Conservation (phyloP, 73 alveolate species). For the Blepharisma stoltei region DNA sequence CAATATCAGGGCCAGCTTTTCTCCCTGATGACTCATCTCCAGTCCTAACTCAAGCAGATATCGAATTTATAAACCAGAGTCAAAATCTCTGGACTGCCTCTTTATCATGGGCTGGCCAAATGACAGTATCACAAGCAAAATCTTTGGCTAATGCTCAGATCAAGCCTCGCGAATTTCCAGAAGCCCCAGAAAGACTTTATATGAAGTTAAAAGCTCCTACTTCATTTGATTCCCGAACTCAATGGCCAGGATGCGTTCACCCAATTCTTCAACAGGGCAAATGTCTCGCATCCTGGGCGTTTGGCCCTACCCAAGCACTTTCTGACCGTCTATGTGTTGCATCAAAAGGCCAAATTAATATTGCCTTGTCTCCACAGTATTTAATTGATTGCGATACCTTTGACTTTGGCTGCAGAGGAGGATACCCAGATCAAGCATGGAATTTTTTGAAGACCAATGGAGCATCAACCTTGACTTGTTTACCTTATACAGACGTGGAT, state of each 20-base stretch:
- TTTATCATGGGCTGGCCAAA: neutral
- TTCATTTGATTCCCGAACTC: conserved; percentile 46
- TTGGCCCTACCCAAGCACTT: conserved; percentile 90
- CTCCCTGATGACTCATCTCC: neutral
- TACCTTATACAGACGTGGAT: neutral
- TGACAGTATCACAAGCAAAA: neutral
- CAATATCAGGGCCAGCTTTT: neutral
- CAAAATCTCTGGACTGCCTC: neutral
- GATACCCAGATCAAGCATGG: conserved; percentile 31
- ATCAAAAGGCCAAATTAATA: conserved; percentile 44
- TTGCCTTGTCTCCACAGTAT: conserved; percentile 67
- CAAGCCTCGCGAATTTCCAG: neutral
- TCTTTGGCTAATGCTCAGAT: neutral
- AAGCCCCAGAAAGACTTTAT: neutral
- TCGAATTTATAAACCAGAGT: neutral
- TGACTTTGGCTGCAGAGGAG: conserved; percentile 80
- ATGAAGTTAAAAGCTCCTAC: conserved; percentile 16
- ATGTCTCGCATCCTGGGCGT: conserved; percentile 98
- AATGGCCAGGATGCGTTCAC: conserved; percentile 50
- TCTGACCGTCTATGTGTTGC: conserved; percentile 91
- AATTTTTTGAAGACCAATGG: neutral
- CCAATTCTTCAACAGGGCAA: conserved; percentile 36
- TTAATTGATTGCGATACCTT: conserved; percentile 64
- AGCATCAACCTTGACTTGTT: neutral
- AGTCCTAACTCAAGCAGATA: neutral